Evolutionary conservation across 179 eudicot species (phyloP).

Genomic region (Patellifolia procumbens): DNA sequence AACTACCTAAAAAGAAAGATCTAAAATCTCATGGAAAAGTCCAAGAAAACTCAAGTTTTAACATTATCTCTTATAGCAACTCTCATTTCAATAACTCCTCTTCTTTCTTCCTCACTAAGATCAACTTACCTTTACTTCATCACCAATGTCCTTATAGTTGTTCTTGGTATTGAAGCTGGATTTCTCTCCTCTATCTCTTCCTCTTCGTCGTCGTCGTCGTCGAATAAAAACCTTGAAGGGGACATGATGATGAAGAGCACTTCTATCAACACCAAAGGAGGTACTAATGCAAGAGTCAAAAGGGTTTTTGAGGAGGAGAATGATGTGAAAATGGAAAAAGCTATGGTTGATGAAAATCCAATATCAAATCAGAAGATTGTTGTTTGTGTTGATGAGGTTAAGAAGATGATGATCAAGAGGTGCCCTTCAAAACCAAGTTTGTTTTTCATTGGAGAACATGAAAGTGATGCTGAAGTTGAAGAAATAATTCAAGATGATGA

Average conservation of each 20-base stretch:
- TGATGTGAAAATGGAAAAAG: not conserved
- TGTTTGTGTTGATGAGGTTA: constrained; percentile 3
- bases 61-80: constrained; percentile 41
- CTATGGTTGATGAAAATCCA: not conserved
- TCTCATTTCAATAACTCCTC: constrained; percentile 45
- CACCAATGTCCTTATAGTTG: constrained; percentile 49
- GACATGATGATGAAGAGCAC: not conserved
- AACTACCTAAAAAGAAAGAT: not conserved
- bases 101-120: constrained; percentile 43
- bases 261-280: not conserved
- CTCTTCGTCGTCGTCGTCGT: constrained; percentile 6
- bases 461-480: not conserved
- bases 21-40: constrained; percentile 22
- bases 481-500: not conserved
- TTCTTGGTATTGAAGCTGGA: constrained; percentile 55
- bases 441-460: constrained; percentile 8
- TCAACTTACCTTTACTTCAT: constrained; percentile 54
- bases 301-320: not conserved
- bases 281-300: not conserved
- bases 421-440: constrained; percentile 48
- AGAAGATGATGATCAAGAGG: constrained; percentile 30
- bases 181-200: constrained; percentile 38
- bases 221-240: not conserved
- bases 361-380: constrained; percentile 28
- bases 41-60: constrained; percentile 42